These are phyloP conservation scores for Ceratocystis albifundus DNA, from an alignment of 2,329 filamentous ascomycete genomes.

Conservation along the genomic window DNA sequence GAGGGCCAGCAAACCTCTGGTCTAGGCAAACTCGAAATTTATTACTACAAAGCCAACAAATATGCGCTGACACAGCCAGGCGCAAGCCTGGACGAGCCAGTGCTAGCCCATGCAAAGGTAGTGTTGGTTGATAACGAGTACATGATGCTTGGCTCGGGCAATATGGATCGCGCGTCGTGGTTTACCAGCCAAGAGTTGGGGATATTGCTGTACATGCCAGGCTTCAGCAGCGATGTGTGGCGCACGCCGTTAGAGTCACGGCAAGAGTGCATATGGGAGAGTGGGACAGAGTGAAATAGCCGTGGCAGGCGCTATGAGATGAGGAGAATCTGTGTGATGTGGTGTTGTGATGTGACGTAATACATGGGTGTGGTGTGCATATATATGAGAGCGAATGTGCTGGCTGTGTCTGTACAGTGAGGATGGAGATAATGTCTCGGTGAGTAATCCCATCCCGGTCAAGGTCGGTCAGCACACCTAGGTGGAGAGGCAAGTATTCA, in stretches of 20 bases:
- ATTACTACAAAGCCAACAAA: constrained; percentile 43
- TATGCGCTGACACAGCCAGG: constrained; percentile 24
- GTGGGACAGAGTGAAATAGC: background rate
- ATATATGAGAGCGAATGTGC: background rate
- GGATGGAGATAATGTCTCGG: background rate
- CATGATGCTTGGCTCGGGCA: constrained; percentile 64
- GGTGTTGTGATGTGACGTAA: background rate
- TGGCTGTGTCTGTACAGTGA: background rate
- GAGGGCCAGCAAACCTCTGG: constrained; percentile 35
- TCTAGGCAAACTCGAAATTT: constrained; percentile 43
- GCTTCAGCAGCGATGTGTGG: constrained; percentile 33
- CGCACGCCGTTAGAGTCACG: constrained; percentile 32
- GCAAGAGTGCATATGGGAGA: constrained; percentile 23
- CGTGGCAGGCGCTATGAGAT: background rate
- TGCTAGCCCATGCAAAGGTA: constrained; percentile 67
- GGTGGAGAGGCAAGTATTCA: background rate
- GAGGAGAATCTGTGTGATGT: background rate
- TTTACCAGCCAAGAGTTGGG: constrained; percentile 78
- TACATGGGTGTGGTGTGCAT: too few relatives aligned
- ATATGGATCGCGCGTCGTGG: constrained; percentile 77
- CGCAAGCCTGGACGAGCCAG: constrained; percentile 43
- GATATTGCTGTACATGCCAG: constrained; percentile 42
- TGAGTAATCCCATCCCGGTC: background rate
- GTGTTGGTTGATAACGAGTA: constrained; percentile 58
- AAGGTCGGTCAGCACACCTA: background rate